These are phyloP conservation scores for Tirmania nivea DNA, from an alignment of 495 filamentous ascomycete genomes.

Conservation along the genomic window DNA sequence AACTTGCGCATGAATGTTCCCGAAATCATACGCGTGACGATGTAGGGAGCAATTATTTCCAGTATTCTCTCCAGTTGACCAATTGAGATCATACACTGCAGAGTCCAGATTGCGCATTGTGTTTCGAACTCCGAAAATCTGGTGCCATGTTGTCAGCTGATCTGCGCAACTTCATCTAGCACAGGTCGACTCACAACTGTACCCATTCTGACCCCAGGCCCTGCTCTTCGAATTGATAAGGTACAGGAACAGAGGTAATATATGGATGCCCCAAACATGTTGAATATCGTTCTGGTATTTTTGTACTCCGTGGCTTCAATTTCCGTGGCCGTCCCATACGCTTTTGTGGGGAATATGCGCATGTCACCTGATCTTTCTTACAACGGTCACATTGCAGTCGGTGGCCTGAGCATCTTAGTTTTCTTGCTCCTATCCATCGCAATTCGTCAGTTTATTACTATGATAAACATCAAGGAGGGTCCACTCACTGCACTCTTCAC, in stretches of 20 bases:
- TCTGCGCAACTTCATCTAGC: too few species aligned
- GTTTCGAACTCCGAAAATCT: not conserved
- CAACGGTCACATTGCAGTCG: conserved; percentile 34
- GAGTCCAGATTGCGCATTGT: not conserved
- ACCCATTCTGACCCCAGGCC: too few species aligned
- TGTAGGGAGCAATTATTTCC: too few species aligned
- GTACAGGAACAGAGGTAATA: too few species aligned
- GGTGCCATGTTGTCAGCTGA: too few species aligned
- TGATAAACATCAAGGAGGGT: not conserved
- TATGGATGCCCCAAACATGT: too few species aligned
- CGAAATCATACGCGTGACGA: not conserved
- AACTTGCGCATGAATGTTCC: conserved; percentile 2
- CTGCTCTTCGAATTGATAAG: too few species aligned
- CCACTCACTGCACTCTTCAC: conserved; percentile 40
- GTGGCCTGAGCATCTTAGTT: conserved; percentile 40
- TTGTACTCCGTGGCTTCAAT: conserved; percentile 7
- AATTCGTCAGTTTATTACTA: conserved; percentile 12
- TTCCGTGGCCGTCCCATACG: conserved; percentile 41
- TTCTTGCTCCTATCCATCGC: conserved; percentile 28
- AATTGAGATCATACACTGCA: too few species aligned
- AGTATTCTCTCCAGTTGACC: too few species aligned
- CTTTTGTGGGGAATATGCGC: conserved; percentile 39
- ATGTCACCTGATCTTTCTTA: conserved; percentile 29
- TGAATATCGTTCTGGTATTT: too few species aligned
- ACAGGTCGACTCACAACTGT: too few species aligned